Conservation (phyloP, 2,329 filamentous ascomycete species). For the Aspergillus oerlinghausenensis region DNA sequence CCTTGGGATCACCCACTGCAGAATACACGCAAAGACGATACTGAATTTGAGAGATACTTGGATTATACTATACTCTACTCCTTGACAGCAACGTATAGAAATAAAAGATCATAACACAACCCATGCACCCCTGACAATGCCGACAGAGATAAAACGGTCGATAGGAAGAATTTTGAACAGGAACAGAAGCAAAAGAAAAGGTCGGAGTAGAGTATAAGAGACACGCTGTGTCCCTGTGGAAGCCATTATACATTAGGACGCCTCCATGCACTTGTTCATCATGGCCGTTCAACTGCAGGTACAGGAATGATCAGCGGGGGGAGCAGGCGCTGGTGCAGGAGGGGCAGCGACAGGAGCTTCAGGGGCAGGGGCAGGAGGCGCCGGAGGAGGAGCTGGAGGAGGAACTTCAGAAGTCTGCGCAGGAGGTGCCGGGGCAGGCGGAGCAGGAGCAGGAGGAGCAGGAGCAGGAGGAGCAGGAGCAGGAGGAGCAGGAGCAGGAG, state of each 20-base stretch:
- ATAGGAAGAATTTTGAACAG: not conserved
- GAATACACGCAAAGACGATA: too few species aligned
- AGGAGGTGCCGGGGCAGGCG: not conserved
- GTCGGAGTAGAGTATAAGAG: not conserved
- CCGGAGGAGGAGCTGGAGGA: not conserved
- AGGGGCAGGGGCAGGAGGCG: slow-evolving; percentile 1
- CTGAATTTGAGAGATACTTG: too few species aligned
- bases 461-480: not conserved
- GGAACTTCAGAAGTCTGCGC: too few species aligned
- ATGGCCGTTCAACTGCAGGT: slow-evolving; percentile 5
- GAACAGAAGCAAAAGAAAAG: not conserved
- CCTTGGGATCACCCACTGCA: too few species aligned
- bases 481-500: too few species aligned
- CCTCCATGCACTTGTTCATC: too few species aligned
- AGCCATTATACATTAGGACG: not conserved
- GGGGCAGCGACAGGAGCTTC: not conserved
- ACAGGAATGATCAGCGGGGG: not conserved
- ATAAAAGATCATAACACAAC: too few species aligned
- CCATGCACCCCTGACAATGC: too few species aligned
- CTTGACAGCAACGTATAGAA: too few species aligned
- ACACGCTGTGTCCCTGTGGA: not conserved
- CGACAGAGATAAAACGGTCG: too few species aligned
- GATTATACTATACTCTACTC: too few species aligned
- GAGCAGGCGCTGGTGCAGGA: not conserved
- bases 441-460: not conserved